Evolutionary conservation across 768 basidiomycete genomes (phyloP).

Genomic region (Gloeostereum incarnatum): DNA sequence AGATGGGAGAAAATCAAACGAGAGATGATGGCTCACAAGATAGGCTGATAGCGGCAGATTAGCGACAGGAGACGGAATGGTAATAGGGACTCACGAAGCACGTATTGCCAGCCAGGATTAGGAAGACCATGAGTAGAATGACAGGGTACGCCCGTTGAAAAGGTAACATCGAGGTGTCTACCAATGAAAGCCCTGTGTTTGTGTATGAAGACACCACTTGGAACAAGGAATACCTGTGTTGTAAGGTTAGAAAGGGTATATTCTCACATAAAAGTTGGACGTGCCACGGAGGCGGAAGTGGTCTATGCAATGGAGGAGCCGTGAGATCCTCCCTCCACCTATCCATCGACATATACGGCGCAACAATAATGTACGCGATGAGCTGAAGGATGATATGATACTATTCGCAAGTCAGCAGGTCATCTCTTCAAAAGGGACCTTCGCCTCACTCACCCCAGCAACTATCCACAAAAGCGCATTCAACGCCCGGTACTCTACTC

Average conservation of each 20-base stretch:
- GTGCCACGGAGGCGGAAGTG: conserved; percentile 60
- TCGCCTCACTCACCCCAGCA: conserved; percentile 40
- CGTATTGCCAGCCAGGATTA: conserved; percentile 90
- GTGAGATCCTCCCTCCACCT: conserved; percentile 55
- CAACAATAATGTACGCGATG: conserved; percentile 61
- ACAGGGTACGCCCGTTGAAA: conserved; percentile 82
- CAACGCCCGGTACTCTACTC: conserved; percentile 86
- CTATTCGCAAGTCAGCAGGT: no score
- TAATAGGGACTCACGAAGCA: conserved; percentile 61
- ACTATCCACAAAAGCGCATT: conserved; percentile 79
- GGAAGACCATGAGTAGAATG: conserved; percentile 60
- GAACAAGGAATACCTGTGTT: conserved; percentile 70
- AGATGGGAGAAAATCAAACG: neutral
- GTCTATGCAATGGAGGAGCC: conserved; percentile 46
- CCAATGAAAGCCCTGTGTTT: conserved; percentile 81
- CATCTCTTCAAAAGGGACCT: conserved; percentile 2
- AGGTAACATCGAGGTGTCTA: conserved; percentile 86
- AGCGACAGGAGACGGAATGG: conserved; percentile 1
- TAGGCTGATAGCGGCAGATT: conserved; percentile 41
- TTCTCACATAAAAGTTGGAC: conserved; percentile 5
- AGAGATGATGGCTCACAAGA: conserved; percentile 54
- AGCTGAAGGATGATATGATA: conserved; percentile 74
- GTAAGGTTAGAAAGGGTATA: neutral
- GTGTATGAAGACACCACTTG: conserved; percentile 83
- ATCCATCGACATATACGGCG: conserved; percentile 62